A percentile compares a stretch with the other conserved stretches of the same genome.
Evolutionary conservation across 768 basidiomycete genomes (phyloP).

Genomic region (Sarcomyxa edulis): DNA sequence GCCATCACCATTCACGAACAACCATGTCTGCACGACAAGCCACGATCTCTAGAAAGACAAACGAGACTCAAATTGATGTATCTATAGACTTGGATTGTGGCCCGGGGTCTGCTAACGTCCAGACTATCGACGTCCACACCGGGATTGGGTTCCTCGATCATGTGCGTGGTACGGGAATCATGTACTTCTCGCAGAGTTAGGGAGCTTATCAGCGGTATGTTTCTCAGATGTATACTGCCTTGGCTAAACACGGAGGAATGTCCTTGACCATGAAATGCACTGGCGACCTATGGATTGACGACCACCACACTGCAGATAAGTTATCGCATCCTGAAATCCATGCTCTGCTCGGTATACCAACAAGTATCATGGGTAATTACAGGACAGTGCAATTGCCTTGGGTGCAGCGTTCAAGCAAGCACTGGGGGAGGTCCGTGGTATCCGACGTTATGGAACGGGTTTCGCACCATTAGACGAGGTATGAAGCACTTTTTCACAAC

Average conservation of each 20-base stretch:
- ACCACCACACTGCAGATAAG: conserved; percentile 99
- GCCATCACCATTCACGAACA: too few relatives aligned
- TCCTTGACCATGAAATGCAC: conserved; percentile 86
- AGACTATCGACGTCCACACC: conserved; percentile 81
- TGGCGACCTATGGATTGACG: conserved; percentile 96
- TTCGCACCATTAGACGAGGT: conserved; percentile 98
- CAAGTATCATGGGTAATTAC: conserved; percentile 24
- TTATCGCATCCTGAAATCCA: too few relatives aligned
- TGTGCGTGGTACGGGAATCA: conserved; percentile 39
- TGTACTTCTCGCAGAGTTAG: neutral
- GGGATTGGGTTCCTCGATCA: conserved; percentile 99
- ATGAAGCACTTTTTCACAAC: conserved; percentile 11
- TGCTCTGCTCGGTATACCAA: neutral
- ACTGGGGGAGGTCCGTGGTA: conserved; percentile 90
- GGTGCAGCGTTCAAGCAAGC: conserved; percentile 93
- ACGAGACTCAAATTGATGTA: conserved; percentile 88
- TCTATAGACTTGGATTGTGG: conserved; percentile 75
- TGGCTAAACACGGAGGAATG: conserved; percentile 96
- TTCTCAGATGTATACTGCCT: conserved; percentile 90
- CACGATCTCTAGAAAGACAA: conserved; percentile 76
- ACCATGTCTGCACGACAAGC: conserved; percentile 51
- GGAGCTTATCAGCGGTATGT: conserved; percentile 7
- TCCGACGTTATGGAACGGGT: conserved; percentile 91
- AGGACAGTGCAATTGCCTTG: conserved; percentile 85
- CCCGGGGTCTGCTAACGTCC: conserved; percentile 54